Evolutionary conservation across 495 filamentous ascomycete species (phyloP), one percentile per base, ranked within the genome.

Genomic region (Glarea lozoyensis): DNA sequence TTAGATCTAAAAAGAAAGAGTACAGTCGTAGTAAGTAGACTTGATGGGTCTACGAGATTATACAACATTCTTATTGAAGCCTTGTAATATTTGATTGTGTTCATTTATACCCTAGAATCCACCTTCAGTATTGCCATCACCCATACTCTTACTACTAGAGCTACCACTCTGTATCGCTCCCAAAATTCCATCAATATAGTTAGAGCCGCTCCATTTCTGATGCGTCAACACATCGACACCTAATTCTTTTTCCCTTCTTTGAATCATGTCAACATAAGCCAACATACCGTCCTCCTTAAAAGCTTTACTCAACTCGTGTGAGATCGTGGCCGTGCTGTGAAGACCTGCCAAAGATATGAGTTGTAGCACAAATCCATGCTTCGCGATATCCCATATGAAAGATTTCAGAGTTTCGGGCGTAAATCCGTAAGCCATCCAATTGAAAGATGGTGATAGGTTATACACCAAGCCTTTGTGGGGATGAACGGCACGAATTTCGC

Each of bases 341-440:
- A 98, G 57, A 11, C 92, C 92, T 0, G 92, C 92, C 15, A 98
- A 72, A 21, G 83, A 89, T 51, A 98, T 84, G 11, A 98, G 69
- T 72, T 98, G 92, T 34, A 98, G 68, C 17, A 94, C 85, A 57
- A 98, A 96, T 6, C 88, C 93, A 51, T 94, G 81, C 63, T 84
- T 79, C 4, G 87, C 92, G 24, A 98, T 73, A 61, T 97, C 92
- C 90, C 90, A 95, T 51, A 97, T 81, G 56, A 98, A 98, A 5
- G 76, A 83, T 62, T 81, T 84, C 27, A 98, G 70, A 3, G 81
- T 73, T 17, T 69, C 77, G 40, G 85, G 76, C 10, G 78, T 76
- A 63, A 97, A 98, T 19, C 92, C 92, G 61, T 97, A 88, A 19
- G 75, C 78, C 77, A 92, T 87, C 92, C 92, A 98, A 69, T 98